Percentiles rank a stretch among this genome's conserved stretches.
These are phyloP conservation scores for Ramaria rubella DNA, from an alignment of 768 basidiomycete genomes.

Conservation along the genomic window DNA sequence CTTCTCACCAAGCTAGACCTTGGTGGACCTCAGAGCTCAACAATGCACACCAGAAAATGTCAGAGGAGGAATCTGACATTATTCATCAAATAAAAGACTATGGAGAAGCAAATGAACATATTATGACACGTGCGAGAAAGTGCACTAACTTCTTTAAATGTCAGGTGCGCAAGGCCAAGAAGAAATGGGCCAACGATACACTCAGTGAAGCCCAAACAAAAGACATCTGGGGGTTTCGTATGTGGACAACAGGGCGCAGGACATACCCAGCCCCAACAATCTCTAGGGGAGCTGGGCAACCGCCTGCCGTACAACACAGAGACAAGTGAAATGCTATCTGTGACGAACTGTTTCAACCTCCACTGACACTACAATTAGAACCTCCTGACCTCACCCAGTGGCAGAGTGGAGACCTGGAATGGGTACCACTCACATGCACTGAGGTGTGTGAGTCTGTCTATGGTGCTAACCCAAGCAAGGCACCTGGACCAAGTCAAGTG, in stretches of 20 bases:
- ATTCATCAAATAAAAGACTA: neutral
- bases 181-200: neutral
- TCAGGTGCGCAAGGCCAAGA: neutral
- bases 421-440: constrained; percentile 17
- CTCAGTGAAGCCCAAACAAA: neutral
- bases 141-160: neutral
- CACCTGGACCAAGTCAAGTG: constrained; percentile 13
- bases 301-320: neutral
- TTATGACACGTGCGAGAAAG: neutral
- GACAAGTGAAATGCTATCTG: constrained; percentile 17
- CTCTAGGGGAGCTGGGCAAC: neutral
- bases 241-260: constrained; percentile 1
- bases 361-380: constrained; percentile 18
- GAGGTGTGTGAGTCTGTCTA: constrained; percentile 19
- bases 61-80: constrained; percentile 6
- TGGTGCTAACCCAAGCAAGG: constrained; percentile 15
- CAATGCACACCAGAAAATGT: constrained; percentile 12
- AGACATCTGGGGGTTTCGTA: neutral
- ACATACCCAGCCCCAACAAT: constrained; percentile 5
- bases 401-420: constrained; percentile 8
- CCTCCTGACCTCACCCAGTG: neutral
- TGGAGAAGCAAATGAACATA: neutral
- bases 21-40: constrained; percentile 32
- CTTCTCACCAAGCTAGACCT: no score
- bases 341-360: constrained; percentile 11